Percentiles rank a stretch among this genome's conserved stretches.
Evolutionary conservation across 116 monocot species (phyloP).

Genomic region (Trichopus zeylanicus): DNA sequence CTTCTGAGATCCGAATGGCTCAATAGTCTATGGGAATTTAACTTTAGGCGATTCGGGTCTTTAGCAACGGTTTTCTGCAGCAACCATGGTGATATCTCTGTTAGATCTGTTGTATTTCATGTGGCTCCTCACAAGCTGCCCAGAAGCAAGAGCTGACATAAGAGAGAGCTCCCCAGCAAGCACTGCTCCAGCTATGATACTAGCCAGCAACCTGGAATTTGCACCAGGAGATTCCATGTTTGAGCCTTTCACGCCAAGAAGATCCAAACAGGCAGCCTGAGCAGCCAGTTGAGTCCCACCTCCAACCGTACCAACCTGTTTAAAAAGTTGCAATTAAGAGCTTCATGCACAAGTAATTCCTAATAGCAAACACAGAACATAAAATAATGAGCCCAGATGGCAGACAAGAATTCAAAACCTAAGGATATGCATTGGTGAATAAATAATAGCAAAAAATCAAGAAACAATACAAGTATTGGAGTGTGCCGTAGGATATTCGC

Average conservation of each 20-base stretch:
- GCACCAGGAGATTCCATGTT: constrained; percentile 62
- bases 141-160: constrained; percentile 87
- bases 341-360: too few species aligned
- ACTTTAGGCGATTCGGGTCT: too few species aligned
- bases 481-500: too few species aligned
- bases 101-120: constrained; percentile 96
- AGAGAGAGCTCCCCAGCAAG: constrained; percentile 94
- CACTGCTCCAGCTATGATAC: constrained; percentile 77
- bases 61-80: too few species aligned
- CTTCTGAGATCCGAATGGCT: too few species aligned
- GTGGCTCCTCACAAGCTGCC: constrained; percentile 94
- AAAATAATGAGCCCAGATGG: too few species aligned
- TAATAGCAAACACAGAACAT: too few species aligned
- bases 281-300: constrained; percentile 91
- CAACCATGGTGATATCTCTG: constrained; percentile 24
- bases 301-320: constrained; percentile 91
- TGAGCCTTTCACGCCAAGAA: constrained; percentile 86
- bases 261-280: constrained; percentile 79
- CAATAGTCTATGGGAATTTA: too few species aligned
- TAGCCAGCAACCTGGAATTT: constrained; percentile 72
- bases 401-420: too few species aligned
- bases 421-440: too few species aligned
- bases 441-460: too few species aligned
- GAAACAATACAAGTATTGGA: too few species aligned
- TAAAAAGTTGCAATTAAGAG: background rate